A percentile compares a stretch with the other conserved stretches of the same genome.
Evolutionary conservation across 2,329 filamentous ascomycete species (phyloP).

Genomic region (Nigrospora oryzae): DNA sequence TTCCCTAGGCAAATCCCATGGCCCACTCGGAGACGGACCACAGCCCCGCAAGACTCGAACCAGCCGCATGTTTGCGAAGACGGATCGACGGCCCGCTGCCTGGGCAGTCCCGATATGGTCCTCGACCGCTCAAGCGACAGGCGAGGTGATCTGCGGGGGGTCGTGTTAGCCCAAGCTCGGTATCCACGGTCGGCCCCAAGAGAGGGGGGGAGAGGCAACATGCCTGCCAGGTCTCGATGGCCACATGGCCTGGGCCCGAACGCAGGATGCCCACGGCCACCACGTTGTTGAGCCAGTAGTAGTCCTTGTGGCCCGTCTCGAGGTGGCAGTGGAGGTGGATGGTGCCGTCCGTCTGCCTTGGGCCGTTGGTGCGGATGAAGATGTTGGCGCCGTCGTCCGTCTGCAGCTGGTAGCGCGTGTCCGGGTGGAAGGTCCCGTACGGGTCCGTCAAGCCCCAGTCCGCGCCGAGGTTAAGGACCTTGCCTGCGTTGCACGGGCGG

Average conservation of each 20-base stretch:
- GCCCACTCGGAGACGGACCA: too few species aligned
- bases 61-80: too few species aligned
- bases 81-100: too few species aligned
- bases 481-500: slow-evolving; percentile 5
- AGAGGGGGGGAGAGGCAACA: background rate
- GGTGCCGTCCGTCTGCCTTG: slow-evolving; percentile 12
- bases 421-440: slow-evolving; percentile 15
- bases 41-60: too few species aligned
- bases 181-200: too few species aligned
- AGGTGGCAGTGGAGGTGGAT: slow-evolving; percentile 15
- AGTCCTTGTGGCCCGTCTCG: slow-evolving; percentile 17
- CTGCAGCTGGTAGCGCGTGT: slow-evolving; percentile 20
- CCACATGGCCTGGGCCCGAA: slow-evolving; percentile 7
- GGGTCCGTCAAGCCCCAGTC: slow-evolving; percentile 18
- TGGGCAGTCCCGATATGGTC: too few species aligned
- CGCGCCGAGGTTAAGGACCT: slow-evolving; percentile 17
- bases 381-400: slow-evolving; percentile 21
- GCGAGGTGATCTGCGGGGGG: too few species aligned
- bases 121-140: too few species aligned
- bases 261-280: slow-evolving; percentile 17
- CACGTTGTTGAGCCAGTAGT: slow-evolving; percentile 22
- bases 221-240: slow-evolving; percentile 21
- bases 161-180: too few species aligned
- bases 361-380: slow-evolving; percentile 19
- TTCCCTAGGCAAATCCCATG: too few species aligned